Percentiles rank a stretch among this genome's conserved stretches.
phyloP scores from a whole-genome alignment of 495 filamentous ascomycete genomes.

The Daldinia vernicosa region DNA sequence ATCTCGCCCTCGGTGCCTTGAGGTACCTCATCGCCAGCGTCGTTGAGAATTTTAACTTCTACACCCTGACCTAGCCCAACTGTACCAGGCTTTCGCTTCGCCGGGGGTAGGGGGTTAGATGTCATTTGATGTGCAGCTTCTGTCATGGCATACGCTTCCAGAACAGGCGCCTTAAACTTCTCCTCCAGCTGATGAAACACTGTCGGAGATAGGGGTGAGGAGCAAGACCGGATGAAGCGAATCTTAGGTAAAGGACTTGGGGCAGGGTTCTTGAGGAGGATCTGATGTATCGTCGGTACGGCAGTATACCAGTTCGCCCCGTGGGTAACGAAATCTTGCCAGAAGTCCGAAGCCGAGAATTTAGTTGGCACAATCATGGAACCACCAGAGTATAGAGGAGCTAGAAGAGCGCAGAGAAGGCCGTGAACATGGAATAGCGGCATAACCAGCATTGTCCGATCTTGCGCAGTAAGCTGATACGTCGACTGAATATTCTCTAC shows the following conservation, averaged over 20 bases:
- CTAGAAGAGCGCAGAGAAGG: conserved; percentile 79
- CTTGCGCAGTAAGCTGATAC: conserved; percentile 70
- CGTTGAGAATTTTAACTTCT: conserved; percentile 77
- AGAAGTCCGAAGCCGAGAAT: conserved; percentile 87
- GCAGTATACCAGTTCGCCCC: conserved; percentile 90
- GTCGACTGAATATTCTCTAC: conserved; percentile 76
- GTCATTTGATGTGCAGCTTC: conserved; percentile 92
- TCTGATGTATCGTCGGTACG: conserved; percentile 89
- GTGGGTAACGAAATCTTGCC: conserved; percentile 73
- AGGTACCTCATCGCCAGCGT: conserved; percentile 66
- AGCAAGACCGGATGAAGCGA: conserved; percentile 88
- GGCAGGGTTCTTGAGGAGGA: conserved; percentile 73
- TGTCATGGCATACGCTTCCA: conserved; percentile 93
- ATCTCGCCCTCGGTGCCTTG: conserved; percentile 78
- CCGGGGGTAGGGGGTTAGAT: conserved; percentile 80
- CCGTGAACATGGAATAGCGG: conserved; percentile 91
- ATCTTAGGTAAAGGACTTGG: conserved; percentile 74
- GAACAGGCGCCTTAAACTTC: conserved; percentile 76
- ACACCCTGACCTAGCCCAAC: conserved; percentile 85
- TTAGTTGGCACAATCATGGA: conserved; percentile 76
- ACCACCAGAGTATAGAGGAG: conserved; percentile 74
- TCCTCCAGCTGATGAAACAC: conserved; percentile 78
- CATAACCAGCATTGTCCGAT: conserved; percentile 89
- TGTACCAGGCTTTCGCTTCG: conserved; percentile 76
- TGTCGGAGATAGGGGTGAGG: conserved; percentile 79